These are phyloP conservation scores for Lipomyces yarrowii DNA, from an alignment of 1,139 yeast species.

Conservation along the genomic window DNA sequence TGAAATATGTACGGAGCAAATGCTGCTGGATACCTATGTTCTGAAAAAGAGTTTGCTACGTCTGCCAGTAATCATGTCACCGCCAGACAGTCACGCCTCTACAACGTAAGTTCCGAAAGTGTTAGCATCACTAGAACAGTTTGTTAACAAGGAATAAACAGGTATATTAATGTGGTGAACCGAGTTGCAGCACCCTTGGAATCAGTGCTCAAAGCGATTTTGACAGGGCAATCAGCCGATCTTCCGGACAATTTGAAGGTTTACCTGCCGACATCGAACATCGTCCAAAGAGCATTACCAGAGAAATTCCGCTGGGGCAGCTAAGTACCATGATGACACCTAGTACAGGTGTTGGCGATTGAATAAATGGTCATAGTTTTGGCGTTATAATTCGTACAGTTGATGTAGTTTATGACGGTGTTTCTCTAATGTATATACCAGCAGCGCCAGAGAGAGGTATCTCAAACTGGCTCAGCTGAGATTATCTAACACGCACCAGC, in stretches of 20 bases:
- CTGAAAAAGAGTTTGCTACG: constrained; percentile 58
- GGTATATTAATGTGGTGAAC: constrained; percentile 54
- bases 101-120: constrained; percentile 18
- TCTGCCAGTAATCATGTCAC: constrained; percentile 49
- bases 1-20: constrained; percentile 76
- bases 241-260: constrained; percentile 53
- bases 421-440: neutral
- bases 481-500: neutral
- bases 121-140: neutral
- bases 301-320: constrained; percentile 27
- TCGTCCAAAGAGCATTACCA: constrained; percentile 21
- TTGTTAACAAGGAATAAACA: neutral
- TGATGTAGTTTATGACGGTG: neutral
- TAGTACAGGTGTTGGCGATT: neutral
- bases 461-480: neutral
- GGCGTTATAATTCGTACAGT: neutral
- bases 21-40: constrained; percentile 68
- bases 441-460: neutral
- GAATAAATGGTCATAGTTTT: neutral
- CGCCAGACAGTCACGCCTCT: constrained; percentile 22
- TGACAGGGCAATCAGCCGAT: constrained; percentile 53
- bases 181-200: constrained; percentile 58
- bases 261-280: constrained; percentile 19
- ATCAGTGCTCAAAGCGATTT: constrained; percentile 63
- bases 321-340: neutral